Conservation (phyloP, 2,329 filamentous ascomycete genomes). For the Rhynchosporium agropyri region DNA sequence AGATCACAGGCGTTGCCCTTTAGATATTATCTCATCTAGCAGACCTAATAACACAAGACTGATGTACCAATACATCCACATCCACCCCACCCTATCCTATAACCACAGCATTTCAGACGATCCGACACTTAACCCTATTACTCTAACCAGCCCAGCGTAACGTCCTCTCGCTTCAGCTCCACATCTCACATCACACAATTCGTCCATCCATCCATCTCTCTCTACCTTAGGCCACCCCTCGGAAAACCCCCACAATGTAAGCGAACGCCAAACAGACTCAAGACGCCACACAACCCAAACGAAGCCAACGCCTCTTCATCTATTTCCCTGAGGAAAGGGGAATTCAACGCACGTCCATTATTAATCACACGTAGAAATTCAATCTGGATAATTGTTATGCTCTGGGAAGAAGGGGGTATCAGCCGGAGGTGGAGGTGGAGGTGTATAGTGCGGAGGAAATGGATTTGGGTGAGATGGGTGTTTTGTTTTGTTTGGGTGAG, state of each 20-base stretch:
- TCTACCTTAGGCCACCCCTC: too few relatives aligned
- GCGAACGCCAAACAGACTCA: too few relatives aligned
- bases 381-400: background rate
- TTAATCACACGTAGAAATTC: too few relatives aligned
- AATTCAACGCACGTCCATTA: background rate
- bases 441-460: slow-evolving; percentile 1
- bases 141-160: background rate
- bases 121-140: too few relatives aligned
- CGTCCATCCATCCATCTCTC: background rate
- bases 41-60: background rate
- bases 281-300: too few relatives aligned
- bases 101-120: background rate
- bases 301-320: too few relatives aligned
- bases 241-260: too few relatives aligned
- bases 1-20: background rate
- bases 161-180: background rate
- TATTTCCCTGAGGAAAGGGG: too few relatives aligned
- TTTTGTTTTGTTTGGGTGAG: too few relatives aligned
- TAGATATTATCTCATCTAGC: background rate
- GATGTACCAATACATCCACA: background rate
- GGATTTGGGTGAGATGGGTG: background rate
- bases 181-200: background rate
- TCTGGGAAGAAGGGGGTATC: background rate
- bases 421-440: background rate
- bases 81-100: background rate